Evolutionary conservation across 2,329 filamentous ascomycete species (phyloP), one percentile per base, ranked within the genome.

Genomic region (Colletotrichum filicis): DNA sequence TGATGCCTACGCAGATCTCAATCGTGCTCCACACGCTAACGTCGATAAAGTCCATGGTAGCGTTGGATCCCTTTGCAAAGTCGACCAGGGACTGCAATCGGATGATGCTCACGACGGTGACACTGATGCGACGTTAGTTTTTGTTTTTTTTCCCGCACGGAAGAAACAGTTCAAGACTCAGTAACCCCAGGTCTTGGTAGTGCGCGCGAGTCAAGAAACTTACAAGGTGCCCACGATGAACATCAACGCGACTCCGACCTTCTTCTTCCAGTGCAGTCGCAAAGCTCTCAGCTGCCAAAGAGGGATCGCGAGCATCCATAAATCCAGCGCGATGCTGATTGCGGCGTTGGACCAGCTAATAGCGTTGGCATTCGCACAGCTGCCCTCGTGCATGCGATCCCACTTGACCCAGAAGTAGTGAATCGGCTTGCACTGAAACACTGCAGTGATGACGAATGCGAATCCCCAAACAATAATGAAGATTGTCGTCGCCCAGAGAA

Each of bases 361-460:
- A 1, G 80, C 78, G 71, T 86, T 87, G 60, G 84, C 78, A 61
- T 86, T 81, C 12, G 86, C 78, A 74, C 88, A 90, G 4, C 71
- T 76, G 0, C 87, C 88, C 2, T 78, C 37, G 55, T 84, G 81
- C 71, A 84, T 76, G 2, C 83, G 85, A 55, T 87, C 85, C 88
- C 88, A 90, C n/a, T 78, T 78, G 0, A 78, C 82, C 89, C 89
- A 91, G 75, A 85, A 86, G 69, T 82, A 85, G 9, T 76, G 77
- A 32, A 89, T 79, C 0, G 88, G 88, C 22, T 71, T 78, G 78
- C 87, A 89, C 71, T 87, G 83, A 61, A 88, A 86, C 12, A 87
- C 76, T 9, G 79, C 82, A 2, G 82, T 77, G 5, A 87, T 56
- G 35, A 83, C 74, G 70, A 85, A 88, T 1, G 77, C 74, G 24